Base-by-base conservation (phyloP, 2,329 filamentous ascomycete genomes). In the Alternaria sp. region DNA sequence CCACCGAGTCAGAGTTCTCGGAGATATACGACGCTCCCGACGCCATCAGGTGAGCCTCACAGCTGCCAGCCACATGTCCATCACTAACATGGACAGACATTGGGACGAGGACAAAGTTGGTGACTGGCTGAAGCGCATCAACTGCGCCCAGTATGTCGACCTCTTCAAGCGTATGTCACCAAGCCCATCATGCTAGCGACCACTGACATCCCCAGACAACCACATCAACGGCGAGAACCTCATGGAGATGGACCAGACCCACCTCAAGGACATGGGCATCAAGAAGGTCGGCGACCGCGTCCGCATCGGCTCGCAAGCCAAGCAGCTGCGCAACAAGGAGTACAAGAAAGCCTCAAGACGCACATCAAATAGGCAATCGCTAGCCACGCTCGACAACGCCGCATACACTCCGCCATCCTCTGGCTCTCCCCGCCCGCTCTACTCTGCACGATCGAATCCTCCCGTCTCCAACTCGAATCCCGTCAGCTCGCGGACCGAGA, bases 191-290 rank as follows among this genome's bases (percentile, higher is more conserved):
- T 26, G 8, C 45, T 25, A 8, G 25, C 17, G 28, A 43, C 17
- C 43, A 43, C 70, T 78, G 44, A 77, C 73, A 23, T 71, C 46
- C 65, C 44, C 64, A 88, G 86, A 90, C 77, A 97, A 99, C 80
- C 93, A 98, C 80, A 97, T 99, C 84, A 99, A 96, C 77, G 96
- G 96, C 74, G 93, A 97, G 82, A 97, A 97, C 77, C 85, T 99
- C 47, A 86, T 99, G 71, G 96, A 99, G 82, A 95, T 97, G 86
- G 96, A 99, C 81, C 96, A 97, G 84, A 91, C 93, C 59, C 93
- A 97, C 44, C 86, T 99, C 67, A 96, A 97, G 81, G 96, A 99
- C 80, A 97, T 99, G 89, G 96, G 96, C 46, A 95, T 99, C 72
- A 96, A 97, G 72, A 99, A 98, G 81, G 92, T 99, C 68, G 96